A percentile compares a stretch with the other conserved stretches of the same genome.
Evolutionary conservation across 1,284 basidiomycete genomes (phyloP).

Genomic region (Leccinum angustisporum): DNA sequence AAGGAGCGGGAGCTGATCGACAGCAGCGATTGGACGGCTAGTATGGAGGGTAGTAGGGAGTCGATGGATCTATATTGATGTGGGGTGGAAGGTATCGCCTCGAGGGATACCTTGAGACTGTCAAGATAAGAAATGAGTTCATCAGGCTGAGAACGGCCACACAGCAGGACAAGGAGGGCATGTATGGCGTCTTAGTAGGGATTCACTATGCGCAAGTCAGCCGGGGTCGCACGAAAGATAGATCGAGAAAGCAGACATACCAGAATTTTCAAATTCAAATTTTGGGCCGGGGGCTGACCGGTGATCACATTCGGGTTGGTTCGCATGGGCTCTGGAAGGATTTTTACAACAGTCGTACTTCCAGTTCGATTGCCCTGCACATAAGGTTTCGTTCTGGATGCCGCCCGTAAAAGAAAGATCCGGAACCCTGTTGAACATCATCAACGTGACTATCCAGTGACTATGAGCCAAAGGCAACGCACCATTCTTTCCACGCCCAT

Average conservation of each 20-base stretch:
- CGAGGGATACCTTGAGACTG: conserved; percentile 62
- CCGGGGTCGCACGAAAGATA: not conserved
- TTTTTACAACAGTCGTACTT: conserved; percentile 93
- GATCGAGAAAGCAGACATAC: conserved; percentile 40
- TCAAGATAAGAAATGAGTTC: conserved; percentile 81
- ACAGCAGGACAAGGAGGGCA: conserved; percentile 78
- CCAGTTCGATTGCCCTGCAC: conserved; percentile 85
- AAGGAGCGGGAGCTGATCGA: conserved; percentile 94
- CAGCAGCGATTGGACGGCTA: conserved; percentile 83
- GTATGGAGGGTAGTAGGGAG: conserved; percentile 67
- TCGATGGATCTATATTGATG: conserved; percentile 56
- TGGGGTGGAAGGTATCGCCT: conserved; percentile 50
- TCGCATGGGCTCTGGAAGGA: conserved; percentile 82
- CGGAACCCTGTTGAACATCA: not conserved
- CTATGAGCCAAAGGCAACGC: conserved; percentile 26
- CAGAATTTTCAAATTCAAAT: conserved; percentile 80
- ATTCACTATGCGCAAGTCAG: conserved; percentile 47
- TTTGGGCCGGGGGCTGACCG: conserved; percentile 75
- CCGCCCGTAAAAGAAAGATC: conserved; percentile 36
- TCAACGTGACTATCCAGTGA: not conserved
- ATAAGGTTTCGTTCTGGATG: conserved; percentile 91
- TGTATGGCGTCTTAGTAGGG: conserved; percentile 80
- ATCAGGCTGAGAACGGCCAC: conserved; percentile 72
- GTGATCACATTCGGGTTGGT: conserved; percentile 58
- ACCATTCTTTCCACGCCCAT: conserved; percentile 99